Evolutionary conservation across 108 stramenopile genomes (phyloP), one percentile per base, ranked within the genome.

Genomic region (Fistulifera solaris): DNA sequence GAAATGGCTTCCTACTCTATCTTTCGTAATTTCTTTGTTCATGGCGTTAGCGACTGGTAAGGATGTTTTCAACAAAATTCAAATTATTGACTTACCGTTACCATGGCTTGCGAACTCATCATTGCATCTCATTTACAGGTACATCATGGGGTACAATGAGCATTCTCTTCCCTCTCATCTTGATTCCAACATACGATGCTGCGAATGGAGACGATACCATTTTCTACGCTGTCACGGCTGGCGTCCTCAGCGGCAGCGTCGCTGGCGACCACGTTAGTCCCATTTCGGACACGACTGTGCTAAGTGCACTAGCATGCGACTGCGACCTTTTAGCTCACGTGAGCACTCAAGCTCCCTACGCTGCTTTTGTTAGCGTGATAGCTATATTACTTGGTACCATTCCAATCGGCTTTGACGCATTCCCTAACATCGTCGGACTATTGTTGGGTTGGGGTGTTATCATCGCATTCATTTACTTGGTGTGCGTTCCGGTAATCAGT

Each of bases 101-200:
- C 14, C 14, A 11, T 40, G 11, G 13, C 14, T 40, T 40, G 40
- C 13, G 14, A 13, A 40, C 14, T 40, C 40, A 11, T 40, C 40
- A 13, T 40, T 41, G 15, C 40, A n/a, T 41, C n/a, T 41, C 10
- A 42, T 35, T 35, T 35, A 35, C 31, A 35, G 84, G 80, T 40
- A 71, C 86, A 19, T 75, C 71, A 22, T 87, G 86, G 86, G 77
- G 77, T 35, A 77, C 75, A 0, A 87, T 87, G 86, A 67, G 69
- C 27, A 81, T 87, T 40, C 60, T 87, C 59, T 82, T 87, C 51
- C 85, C 85, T 8, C 61, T 87, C 0, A 54, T 82, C 13, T 48
- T 69, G 10, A 62, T 68, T 14, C 81, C 85, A 11, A 61, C 75
- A 10, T 83, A 80, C 59, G 31, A 56, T 19, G 78, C 75, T 24